Base-by-base conservation (phyloP, 768 basidiomycete genomes). In the Hypsizygus marmoreus region DNA sequence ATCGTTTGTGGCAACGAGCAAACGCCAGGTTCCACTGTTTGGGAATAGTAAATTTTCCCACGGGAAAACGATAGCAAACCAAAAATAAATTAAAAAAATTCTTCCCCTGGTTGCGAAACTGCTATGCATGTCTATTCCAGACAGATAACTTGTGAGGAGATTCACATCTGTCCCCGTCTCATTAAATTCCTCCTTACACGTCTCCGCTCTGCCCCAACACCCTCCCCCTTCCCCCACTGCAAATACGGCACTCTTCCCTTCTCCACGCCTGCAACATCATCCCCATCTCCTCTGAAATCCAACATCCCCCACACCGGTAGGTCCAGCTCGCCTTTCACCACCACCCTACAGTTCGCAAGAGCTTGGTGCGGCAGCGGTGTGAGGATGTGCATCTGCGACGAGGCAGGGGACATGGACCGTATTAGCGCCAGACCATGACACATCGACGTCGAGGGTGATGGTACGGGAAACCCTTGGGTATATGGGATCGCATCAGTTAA, bases 281-380 rank as follows among this genome's bases (percentile, higher is more conserved):
- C 72, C 9, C 58, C 56, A 3, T 65, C 71, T 2, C 64, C 66
- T 19, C 71, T 65, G 46, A 82, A 86, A 62, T 95, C 92, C 39
- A 97, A 69, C 84, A 92, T 81, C 0, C 87, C 92, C 82, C 87
- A 88, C 0, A 93, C 70, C 0, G 94, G 94, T 0, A 97, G 66
- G 63, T 95, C 92, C 57, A 94, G 71, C 60, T 93, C 91, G 6
- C 94, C 94, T 63, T 89, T 93, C 35, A 95, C 82, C 3, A 95
- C 57, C 13, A 81, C 69, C 4, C 79, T 67, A 17, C 58, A 60
- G 12, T 61, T 55, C 0, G 58, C 51, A 2, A 95, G 72, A 1
- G 73, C 31, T 0, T 58, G 42, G 0, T 77, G 65, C 0, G 85
- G 81, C 1, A 93, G 49, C 0, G 95, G 91, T 0, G 94, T 92